Evolutionary conservation across 805 yeast species (phyloP).

Genomic region (Yarrowia hollandica): DNA sequence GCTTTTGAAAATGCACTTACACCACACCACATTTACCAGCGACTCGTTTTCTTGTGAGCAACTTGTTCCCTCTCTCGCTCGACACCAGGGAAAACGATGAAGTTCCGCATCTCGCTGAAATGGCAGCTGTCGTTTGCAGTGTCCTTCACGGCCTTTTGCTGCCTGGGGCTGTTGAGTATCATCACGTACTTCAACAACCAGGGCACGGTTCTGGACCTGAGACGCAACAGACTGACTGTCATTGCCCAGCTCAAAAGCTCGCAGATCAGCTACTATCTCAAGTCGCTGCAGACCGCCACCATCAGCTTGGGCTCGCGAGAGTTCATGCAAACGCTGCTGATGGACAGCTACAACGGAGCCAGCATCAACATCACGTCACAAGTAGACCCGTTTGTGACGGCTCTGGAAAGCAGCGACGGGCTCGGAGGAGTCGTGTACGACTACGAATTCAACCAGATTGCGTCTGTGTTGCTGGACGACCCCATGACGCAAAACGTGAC

Average conservation of each 20-base stretch:
- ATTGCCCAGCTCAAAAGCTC: conserved; percentile 79
- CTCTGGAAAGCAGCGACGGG: conserved; percentile 34
- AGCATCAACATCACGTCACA: conserved; percentile 3
- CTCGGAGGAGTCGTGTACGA: conserved; percentile 34
- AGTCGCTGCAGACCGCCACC: conserved; percentile 64
- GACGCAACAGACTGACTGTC: conserved; percentile 69
- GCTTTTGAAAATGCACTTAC: too few species aligned
- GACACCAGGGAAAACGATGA: neutral
- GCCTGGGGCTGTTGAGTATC: conserved; percentile 8
- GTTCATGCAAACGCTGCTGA: conserved; percentile 56
- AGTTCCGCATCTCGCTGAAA: conserved; percentile 24
- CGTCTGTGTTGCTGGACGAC: conserved; percentile 4
- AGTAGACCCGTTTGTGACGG: conserved; percentile 31
- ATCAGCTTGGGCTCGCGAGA: conserved; percentile 61
- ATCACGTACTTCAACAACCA: conserved; percentile 58
- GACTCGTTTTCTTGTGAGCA: too few species aligned
- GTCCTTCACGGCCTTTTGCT: conserved; percentile 21
- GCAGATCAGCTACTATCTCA: conserved; percentile 68
- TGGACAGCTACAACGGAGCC: conserved; percentile 44
- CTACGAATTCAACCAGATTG: conserved; percentile 24
- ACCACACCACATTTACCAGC: too few species aligned
- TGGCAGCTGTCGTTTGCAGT: conserved; percentile 18
- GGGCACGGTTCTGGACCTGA: conserved; percentile 53
- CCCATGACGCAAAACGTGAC: conserved; percentile 3
- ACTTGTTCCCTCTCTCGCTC: neutral